phyloP scores from a whole-genome alignment of 1,284 basidiomycete species.

The Dichomitus squalens region DNA sequence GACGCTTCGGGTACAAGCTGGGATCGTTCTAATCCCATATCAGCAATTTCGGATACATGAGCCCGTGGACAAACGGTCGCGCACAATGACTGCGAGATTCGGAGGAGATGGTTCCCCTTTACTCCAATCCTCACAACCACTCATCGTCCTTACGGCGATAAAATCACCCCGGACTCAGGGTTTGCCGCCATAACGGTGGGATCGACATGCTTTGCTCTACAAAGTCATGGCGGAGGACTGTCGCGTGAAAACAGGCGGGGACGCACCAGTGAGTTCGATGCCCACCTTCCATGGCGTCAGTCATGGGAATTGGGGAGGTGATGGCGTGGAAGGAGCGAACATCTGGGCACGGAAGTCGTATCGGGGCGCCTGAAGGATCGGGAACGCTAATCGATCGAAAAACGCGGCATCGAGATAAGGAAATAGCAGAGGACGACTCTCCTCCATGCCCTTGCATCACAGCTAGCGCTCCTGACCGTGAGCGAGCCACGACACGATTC shows the following conservation, averaged over 20 bases:
- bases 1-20: slow-evolving; percentile 2
- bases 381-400: slow-evolving; percentile 2
- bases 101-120: too few species aligned
- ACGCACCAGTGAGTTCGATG: neutral
- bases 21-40: neutral
- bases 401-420: slow-evolving; percentile 2
- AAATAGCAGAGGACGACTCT: neutral
- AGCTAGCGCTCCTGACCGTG: neutral
- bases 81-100: too few species aligned
- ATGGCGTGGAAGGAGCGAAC: neutral
- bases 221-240: too few species aligned
- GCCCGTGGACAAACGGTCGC: neutral
- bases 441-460: neutral
- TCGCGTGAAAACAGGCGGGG: neutral
- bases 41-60: neutral
- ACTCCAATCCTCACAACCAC: too few species aligned
- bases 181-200: too few species aligned
- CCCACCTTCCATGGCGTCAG: neutral
- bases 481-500: neutral
- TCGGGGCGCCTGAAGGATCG: neutral
- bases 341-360: neutral
- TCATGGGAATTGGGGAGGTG: neutral
- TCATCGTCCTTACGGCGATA: too few species aligned
- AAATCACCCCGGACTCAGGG: too few species aligned
- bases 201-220: too few species aligned